These are phyloP conservation scores for Termitomyces sp. DNA, from an alignment of 1,284 basidiomycete species.

Conservation along the genomic window DNA sequence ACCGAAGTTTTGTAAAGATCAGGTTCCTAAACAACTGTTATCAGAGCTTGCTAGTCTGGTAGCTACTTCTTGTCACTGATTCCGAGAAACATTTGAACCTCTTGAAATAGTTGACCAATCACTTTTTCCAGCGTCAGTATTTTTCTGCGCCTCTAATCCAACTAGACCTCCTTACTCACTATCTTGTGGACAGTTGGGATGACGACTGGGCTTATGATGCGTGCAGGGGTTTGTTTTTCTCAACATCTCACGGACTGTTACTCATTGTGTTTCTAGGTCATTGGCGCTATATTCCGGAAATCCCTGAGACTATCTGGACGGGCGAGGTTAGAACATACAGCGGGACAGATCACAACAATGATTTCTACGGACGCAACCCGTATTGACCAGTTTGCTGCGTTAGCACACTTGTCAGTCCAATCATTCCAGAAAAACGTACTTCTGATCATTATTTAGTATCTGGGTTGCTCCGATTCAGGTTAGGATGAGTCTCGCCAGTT, in stretches of 20 bases:
- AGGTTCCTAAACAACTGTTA: not conserved
- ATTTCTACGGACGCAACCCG: conserved; percentile 58
- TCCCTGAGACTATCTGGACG: conserved; percentile 65
- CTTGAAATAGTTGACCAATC: conserved; percentile 39
- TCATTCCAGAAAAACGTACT: not conserved
- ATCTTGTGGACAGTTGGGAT: conserved; percentile 35
- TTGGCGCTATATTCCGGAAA: conserved; percentile 68
- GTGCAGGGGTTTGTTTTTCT: conserved; percentile 46
- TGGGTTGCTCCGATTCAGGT: conserved; percentile 57
- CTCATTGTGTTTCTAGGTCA: conserved; percentile 34
- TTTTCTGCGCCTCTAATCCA: not conserved
- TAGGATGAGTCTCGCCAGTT: not conserved
- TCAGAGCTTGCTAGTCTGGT: conserved; percentile 49
- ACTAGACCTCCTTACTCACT: not conserved
- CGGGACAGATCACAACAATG: conserved; percentile 69
- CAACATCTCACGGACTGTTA: not conserved
- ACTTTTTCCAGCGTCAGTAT: conserved; percentile 44
- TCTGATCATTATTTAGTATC: conserved; percentile 29
- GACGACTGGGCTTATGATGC: conserved; percentile 45
- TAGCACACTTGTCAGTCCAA: conserved; percentile 44
- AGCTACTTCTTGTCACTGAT: conserved; percentile 12
- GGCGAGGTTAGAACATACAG: conserved; percentile 52
- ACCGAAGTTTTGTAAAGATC: not conserved
- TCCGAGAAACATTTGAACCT: not conserved
- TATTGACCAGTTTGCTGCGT: conserved; percentile 42